A percentile compares a stretch with the other conserved stretches of the same genome.
phyloP scores from a whole-genome alignment of 306 rosid species.

The Abrus precatorius region DNA sequence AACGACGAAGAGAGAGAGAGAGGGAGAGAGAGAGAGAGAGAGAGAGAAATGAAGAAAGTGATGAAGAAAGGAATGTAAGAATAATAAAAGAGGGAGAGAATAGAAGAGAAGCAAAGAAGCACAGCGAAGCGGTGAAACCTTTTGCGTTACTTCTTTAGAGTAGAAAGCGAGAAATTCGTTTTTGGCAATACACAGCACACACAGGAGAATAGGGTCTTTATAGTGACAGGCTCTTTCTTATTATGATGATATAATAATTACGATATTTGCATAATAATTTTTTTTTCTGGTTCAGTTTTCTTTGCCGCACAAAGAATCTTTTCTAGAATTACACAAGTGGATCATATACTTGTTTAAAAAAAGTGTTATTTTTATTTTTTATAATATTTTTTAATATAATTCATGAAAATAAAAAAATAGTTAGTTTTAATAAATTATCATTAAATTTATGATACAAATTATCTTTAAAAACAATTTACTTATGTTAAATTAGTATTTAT shows the following conservation, averaged over 20 bases:
- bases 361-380: no score
- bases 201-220: conserved; percentile 10
- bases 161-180: conserved; percentile 6
- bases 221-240: conserved; percentile 5
- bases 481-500: no score
- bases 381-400: no score
- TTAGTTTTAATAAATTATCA: no score
- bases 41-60: conserved; percentile 2
- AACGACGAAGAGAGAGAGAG: neutral
- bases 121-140: conserved; percentile 37
- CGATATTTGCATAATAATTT: neutral
- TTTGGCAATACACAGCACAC: neutral
- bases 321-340: conserved; percentile 2
- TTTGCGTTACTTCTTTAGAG: conserved; percentile 7
- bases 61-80: conserved; percentile 18
- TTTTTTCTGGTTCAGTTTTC: conserved; percentile 30
- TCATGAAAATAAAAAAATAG: no score
- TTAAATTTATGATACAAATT: no score
- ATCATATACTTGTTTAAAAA: no score
- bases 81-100: conserved; percentile 17
- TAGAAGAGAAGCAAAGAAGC: conserved; percentile 2
- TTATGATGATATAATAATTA: neutral
- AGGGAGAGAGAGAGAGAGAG: neutral
- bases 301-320: neutral
- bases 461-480: no score